phyloP scores from a whole-genome alignment of 1,284 basidiomycete species.

The Moesziomyces globuligerus region DNA sequence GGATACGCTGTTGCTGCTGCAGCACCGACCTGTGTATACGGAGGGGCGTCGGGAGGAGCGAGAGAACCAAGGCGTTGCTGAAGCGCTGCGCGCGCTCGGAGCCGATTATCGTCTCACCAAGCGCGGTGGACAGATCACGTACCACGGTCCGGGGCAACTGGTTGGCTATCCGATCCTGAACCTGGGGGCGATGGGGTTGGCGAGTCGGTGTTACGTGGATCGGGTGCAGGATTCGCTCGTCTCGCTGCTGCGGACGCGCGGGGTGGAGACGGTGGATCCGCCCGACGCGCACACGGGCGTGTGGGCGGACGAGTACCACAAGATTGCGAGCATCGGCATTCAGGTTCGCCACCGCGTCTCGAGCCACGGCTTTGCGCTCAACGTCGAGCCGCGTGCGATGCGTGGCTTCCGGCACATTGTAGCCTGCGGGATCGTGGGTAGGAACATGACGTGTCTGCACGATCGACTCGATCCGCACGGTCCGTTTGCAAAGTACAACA shows the following conservation, averaged over 20 bases:
- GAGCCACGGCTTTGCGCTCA: slow-evolving; percentile 93
- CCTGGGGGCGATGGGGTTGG: slow-evolving; percentile 72
- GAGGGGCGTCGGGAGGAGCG: slow-evolving; percentile 79
- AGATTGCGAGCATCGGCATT: slow-evolving; percentile 94
- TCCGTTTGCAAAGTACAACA: slow-evolving; percentile 14
- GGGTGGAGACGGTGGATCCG: slow-evolving; percentile 69
- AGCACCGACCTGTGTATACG: slow-evolving; percentile 95
- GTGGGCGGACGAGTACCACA: slow-evolving; percentile 70
- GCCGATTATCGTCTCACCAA: slow-evolving; percentile 86
- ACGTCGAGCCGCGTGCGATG: slow-evolving; percentile 80
- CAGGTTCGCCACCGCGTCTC: slow-evolving; percentile 94
- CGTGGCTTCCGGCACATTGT: slow-evolving; percentile 85
- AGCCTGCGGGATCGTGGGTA: slow-evolving; percentile 90
- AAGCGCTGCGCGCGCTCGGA: slow-evolving; percentile 77
- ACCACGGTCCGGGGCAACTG: slow-evolving; percentile 96
- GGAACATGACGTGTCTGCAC: slow-evolving; percentile 74
- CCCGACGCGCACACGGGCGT: slow-evolving; percentile 61
- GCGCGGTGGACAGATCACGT: slow-evolving; percentile 92
- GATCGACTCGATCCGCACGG: slow-evolving; percentile 14
- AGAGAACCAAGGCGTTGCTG: slow-evolving; percentile 72
- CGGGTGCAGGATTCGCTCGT: slow-evolving; percentile 76
- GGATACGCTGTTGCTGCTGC: slow-evolving; percentile 71
- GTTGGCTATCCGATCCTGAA: slow-evolving; percentile 95
- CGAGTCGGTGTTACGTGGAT: slow-evolving; percentile 79
- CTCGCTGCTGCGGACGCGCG: slow-evolving; percentile 70